A percentile compares a stretch with the other conserved stretches of the same genome.
phyloP scores from a whole-genome alignment of 148 eudicot species.

The Rhododendron molle region DNA sequence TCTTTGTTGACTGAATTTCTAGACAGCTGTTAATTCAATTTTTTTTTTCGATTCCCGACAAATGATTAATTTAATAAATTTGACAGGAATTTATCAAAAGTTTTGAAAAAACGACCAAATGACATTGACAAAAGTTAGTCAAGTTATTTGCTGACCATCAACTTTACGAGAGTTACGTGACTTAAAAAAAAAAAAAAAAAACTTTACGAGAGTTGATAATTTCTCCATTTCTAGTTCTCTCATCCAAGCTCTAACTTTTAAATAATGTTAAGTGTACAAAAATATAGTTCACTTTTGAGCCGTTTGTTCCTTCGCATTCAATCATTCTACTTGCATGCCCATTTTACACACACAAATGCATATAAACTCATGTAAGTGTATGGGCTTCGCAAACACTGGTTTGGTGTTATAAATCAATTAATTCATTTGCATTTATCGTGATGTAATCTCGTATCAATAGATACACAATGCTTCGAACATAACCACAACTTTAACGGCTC shows the following conservation, averaged over 20 bases:
- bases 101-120: neutral
- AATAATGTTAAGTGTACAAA: neutral
- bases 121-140: neutral
- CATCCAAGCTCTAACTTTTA: neutral
- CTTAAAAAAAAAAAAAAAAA: no score
- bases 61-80: neutral
- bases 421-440: neutral
- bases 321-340: neutral
- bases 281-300: neutral
- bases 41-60: neutral
- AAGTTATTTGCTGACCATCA: neutral
- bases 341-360: neutral
- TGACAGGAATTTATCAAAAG: neutral
- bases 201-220: neutral
- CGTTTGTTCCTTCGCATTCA: neutral
- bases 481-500: neutral
- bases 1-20: neutral
- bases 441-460: neutral
- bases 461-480: neutral
- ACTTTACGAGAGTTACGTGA: neutral
- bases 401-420: neutral
- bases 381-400: neutral
- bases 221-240: neutral
- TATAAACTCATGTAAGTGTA: neutral
- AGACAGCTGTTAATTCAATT: neutral